Base-by-base conservation (phyloP, 106 monocot species). In the Dioscorea dumetorum region DNA sequence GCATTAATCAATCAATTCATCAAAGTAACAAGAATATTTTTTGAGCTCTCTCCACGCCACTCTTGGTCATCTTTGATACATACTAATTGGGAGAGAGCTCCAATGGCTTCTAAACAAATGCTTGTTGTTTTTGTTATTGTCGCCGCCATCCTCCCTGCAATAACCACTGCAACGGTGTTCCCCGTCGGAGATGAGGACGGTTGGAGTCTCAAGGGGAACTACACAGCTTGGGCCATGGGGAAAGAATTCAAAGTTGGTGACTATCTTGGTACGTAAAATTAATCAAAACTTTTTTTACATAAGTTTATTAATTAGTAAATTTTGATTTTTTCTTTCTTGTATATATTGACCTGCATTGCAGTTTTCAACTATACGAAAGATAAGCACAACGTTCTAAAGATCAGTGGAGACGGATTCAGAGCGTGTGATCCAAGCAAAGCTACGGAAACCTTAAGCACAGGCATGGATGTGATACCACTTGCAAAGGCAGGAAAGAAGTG, bases 401-500 rank as follows among this genome's bases (percentile, higher is more conserved):
- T 60, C 21, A 22, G 60, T 24, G n/a, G n/a, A 8, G 20, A n/a
- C 4, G 24, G 13, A 4, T 60, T 60, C 60, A 60, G 24, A 23
- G 21, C 60, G 8, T 60, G 60, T 9, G 23, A 60, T 60, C 8
- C 60, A 60, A 22, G 22, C 12, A 23, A 23, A 7, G 60, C 24
- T 22, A 5, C 22, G 60, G 60, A 22, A 12, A 60, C 60, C 0
- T 0, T 60, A 5, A 60, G 12, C n/a, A 24, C 67, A 0, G 74
- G 74, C 14, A 22, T 60, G 14, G 74, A 75, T 49, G 51, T 61
- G 22, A 50, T 75, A 4, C 18, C 6, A 5, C 74, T 75, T 16
- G 12, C 67, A 12, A 49, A 59, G 6, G 49, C 67, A 6, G 74
- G 74, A 22, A 68, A 50, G 51, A 75, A 75, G 50, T 75, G 74